Percentiles rank a stretch among this genome's conserved stretches.
Conservation (phyloP, 352 stramenopile genomes). For the Phytophthora pisi region DNA sequence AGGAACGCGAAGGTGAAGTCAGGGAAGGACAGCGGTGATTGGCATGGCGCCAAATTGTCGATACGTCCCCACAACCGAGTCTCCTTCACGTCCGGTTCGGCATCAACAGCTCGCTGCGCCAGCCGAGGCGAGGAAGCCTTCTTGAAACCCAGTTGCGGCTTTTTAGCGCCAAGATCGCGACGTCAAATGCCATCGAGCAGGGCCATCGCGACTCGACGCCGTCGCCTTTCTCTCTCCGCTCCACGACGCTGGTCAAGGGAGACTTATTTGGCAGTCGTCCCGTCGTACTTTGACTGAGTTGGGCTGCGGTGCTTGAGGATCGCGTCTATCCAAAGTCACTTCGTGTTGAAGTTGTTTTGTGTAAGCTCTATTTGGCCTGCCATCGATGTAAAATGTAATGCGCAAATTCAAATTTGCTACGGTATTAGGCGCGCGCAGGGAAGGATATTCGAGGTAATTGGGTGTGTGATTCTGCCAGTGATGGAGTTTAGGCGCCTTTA, state of each 20-base stretch:
- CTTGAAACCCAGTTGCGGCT: constrained; percentile 24
- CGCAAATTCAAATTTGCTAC: constrained; percentile 8
- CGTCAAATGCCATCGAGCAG: background rate
- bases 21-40: constrained; percentile 14
- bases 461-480: too few relatives aligned
- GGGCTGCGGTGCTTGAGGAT: background rate
- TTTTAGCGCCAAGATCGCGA: background rate
- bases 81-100: constrained; percentile 13
- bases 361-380: constrained; percentile 17
- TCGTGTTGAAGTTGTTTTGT: constrained; percentile 26
- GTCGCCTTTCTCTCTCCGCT: background rate
- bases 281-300: constrained; percentile 9
- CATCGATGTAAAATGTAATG: constrained; percentile 5
- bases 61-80: constrained; percentile 26
- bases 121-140: constrained; percentile 16
- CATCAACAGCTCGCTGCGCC: constrained; percentile 4
- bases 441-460: background rate
- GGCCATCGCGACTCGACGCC: constrained; percentile 7
- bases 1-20: constrained; percentile 30
- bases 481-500: too few relatives aligned
- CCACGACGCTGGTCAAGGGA: constrained; percentile 17
- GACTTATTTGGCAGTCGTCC: constrained; percentile 2
- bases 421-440: background rate
- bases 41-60: constrained; percentile 16
- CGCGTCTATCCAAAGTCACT: constrained; percentile 33